Evolutionary conservation across 768 basidiomycete genomes (phyloP), one percentile per base, ranked within the genome.

Genomic region (Collybiopsis confluens): DNA sequence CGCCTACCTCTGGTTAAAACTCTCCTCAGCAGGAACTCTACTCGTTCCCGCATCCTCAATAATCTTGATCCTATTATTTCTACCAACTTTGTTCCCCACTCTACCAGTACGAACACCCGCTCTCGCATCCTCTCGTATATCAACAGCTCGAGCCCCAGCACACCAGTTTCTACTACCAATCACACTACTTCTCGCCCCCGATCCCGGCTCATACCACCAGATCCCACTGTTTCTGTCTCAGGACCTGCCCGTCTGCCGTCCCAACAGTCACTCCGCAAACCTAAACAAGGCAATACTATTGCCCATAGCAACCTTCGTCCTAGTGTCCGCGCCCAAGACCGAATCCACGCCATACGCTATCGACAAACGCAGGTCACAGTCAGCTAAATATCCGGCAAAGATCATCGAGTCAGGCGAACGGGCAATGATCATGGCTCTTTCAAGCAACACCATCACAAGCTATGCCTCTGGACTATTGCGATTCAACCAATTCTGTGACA

Each of bases 401-500:
- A n/a, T 4, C 24, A 45, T 4, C 7, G 15, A 21, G 18, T 30
- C n/a, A 4, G 4, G 15, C 13, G 3, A 28, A 9, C 4, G n/a
- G 8, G 2, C 15, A 15, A 18, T n/a, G 26, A 10, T 45, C 8
- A 16, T 8, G 16, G 35, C 9, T 36, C 16, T 36, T 8, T 8
- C 56, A 4, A 49, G 55, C 10, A 42, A 46, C n/a, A 65, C 65
- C 5, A 53, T 56, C 1, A 41, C 23, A 13, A 63, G 56, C 18
- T 74, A 75, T 43, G 67, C 61, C 1, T 61, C 69, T 0, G 67
- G 70, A 4, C 56, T 73, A 0, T 60, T 70, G 1, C 58, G 58
- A 0, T 75, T 69, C 58, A 60, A 57, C 0, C 60, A 70, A 36
- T 74, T 67, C 51, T 73, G 73, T 24, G 62, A 78, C 51, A 33